These are phyloP conservation scores for Wickerhamiella slavikovae DNA, from an alignment of 805 yeast genomes.

Conservation along the genomic window DNA sequence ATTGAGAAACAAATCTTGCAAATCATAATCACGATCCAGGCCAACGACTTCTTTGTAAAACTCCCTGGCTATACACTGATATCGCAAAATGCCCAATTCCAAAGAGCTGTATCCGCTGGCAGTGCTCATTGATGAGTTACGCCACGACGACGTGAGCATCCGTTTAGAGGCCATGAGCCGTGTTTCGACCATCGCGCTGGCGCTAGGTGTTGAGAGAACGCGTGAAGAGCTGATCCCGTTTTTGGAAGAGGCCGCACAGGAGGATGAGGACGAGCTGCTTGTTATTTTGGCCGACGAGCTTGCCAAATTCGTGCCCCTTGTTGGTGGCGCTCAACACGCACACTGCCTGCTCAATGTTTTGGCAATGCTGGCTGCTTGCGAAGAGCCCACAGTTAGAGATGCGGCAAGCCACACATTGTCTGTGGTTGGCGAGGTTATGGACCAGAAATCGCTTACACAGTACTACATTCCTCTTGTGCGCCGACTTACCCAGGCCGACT, in stretches of 20 bases:
- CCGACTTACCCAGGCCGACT: slow-evolving; percentile 64
- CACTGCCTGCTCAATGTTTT: slow-evolving; percentile 39
- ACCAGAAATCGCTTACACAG: slow-evolving; percentile 36
- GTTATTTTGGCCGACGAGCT: slow-evolving; percentile 82
- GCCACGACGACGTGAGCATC: slow-evolving; percentile 87
- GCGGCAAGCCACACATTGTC: slow-evolving; percentile 78
- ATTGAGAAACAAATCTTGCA: too few species aligned
- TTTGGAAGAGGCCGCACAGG: slow-evolving; percentile 43
- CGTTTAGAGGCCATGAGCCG: slow-evolving; percentile 90
- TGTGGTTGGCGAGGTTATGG: slow-evolving; percentile 40
- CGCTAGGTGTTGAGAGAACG: slow-evolving; percentile 85
- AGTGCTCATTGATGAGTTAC: slow-evolving; percentile 85
- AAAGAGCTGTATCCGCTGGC: slow-evolving; percentile 84
- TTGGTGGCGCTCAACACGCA: slow-evolving; percentile 64
- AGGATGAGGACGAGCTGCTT: slow-evolving; percentile 95
- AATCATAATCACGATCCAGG: too few species aligned
- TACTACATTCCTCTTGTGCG: slow-evolving; percentile 59
- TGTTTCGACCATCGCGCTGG: slow-evolving; percentile 82
- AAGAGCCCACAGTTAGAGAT: slow-evolving; percentile 91
- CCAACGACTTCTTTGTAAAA: too few species aligned
- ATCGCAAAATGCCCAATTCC: slow-evolving; percentile 1
- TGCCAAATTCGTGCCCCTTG: slow-evolving; percentile 67
- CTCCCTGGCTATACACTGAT: too few species aligned
- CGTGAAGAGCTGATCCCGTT: slow-evolving; percentile 79
- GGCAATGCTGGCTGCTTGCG: slow-evolving; percentile 73